Conservation (phyloP, 2,329 filamentous ascomycete species). For the Penicillium sp. region DNA sequence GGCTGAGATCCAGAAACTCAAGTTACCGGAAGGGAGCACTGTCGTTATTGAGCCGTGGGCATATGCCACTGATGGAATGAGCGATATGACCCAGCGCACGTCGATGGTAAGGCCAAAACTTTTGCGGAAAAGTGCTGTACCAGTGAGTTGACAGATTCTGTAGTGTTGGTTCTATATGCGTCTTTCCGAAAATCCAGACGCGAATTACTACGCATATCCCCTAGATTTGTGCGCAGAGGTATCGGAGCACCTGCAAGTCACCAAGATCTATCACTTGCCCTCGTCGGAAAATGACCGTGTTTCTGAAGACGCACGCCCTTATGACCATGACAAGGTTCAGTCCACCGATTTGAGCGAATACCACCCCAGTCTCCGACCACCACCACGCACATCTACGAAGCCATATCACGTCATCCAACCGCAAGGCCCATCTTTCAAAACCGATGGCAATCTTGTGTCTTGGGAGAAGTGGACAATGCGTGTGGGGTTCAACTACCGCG, state of each 20-base stretch:
- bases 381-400: constrained; percentile 36
- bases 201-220: constrained; percentile 59
- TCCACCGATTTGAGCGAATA: constrained; percentile 33
- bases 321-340: neutral
- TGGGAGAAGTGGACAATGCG: constrained; percentile 49
- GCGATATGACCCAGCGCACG: constrained; percentile 46
- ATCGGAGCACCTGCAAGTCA: constrained; percentile 52
- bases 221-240: constrained; percentile 53
- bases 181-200: constrained; percentile 42
- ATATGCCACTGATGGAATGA: constrained; percentile 50
- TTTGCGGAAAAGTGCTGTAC: constrained; percentile 42
- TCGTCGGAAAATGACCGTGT: constrained; percentile 42
- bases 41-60: constrained; percentile 55
- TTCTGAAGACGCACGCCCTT: constrained; percentile 30
- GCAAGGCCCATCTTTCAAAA: constrained; percentile 36
- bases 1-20: constrained; percentile 33
- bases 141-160: constrained; percentile 53
- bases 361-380: constrained; percentile 31
- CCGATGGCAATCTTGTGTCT: constrained; percentile 27
- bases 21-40: constrained; percentile 44
- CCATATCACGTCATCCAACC: constrained; percentile 40
- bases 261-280: constrained; percentile 52
- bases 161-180: constrained; percentile 43
- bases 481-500: constrained; percentile 48
- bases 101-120: constrained; percentile 44